Evolutionary conservation across 805 yeast genomes (phyloP).

Genomic region (Hagleromyces aurorensis): DNA sequence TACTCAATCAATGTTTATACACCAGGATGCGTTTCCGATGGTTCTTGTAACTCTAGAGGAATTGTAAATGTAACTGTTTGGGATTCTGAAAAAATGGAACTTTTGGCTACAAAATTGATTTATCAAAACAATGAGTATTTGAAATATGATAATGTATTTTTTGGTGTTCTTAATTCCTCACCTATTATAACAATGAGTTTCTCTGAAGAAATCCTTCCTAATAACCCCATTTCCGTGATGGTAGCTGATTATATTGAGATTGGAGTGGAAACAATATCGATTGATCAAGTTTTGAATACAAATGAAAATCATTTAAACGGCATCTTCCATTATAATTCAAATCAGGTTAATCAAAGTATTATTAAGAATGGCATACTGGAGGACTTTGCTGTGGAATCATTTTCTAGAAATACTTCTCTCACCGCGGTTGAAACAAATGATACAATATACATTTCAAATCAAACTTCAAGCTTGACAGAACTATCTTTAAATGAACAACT

Average conservation of each 20-base stretch:
- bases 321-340: slow-evolving; percentile 59
- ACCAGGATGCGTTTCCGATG: slow-evolving; percentile 73
- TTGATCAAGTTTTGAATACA: slow-evolving; percentile 34
- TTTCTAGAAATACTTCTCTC: slow-evolving; percentile 19
- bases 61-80: slow-evolving; percentile 65
- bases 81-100: slow-evolving; percentile 32
- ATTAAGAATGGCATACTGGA: slow-evolving; percentile 43
- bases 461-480: no score
- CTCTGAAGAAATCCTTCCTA: slow-evolving; percentile 27
- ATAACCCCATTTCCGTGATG: slow-evolving; percentile 29
- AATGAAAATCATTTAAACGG: slow-evolving; percentile 50
- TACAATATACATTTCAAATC: no score
- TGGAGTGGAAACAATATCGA: slow-evolving; percentile 37
- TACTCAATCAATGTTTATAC: slow-evolving; percentile 70
- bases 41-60: slow-evolving; percentile 64
- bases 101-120: slow-evolving; percentile 37
- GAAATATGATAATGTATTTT: slow-evolving; percentile 71
- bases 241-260: slow-evolving; percentile 67
- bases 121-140: slow-evolving; percentile 75
- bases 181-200: slow-evolving; percentile 39
- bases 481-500: no score
- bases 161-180: slow-evolving; percentile 54
- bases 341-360: no score
- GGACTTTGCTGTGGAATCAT: slow-evolving; percentile 30
- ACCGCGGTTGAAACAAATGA: no score